phyloP scores from a whole-genome alignment of 208 protist genomes.

The Crithidia bombi region DNA sequence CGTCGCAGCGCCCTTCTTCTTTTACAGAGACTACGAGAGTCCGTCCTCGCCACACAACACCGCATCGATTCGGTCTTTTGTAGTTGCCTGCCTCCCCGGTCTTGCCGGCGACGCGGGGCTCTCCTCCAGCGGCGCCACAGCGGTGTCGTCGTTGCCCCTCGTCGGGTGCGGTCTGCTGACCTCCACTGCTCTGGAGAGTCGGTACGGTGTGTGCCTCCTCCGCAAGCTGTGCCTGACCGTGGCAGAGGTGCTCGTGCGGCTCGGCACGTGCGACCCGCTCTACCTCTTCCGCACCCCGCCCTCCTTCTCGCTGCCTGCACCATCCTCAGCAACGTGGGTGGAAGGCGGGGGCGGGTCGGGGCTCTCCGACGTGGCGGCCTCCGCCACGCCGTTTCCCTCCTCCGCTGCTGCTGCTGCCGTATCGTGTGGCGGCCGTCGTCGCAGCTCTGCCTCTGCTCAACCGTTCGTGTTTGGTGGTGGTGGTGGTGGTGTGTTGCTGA shows the following conservation, averaged over 20 bases:
- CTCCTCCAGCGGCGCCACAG: constrained; percentile 7
- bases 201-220: constrained; percentile 56
- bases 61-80: constrained; percentile 27
- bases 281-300: constrained; percentile 41
- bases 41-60: constrained; percentile 34
- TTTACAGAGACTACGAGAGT: constrained; percentile 31
- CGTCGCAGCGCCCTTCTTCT: constrained; percentile 3
- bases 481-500: background rate
- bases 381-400: background rate
- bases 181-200: constrained; percentile 37
- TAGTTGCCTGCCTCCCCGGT: constrained; percentile 32
- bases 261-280: constrained; percentile 50
- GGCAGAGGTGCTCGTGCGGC: constrained; percentile 60
- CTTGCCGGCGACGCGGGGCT: constrained; percentile 16
- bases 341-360: background rate
- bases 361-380: background rate
- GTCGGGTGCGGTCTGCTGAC: constrained; percentile 37
- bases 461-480: background rate
- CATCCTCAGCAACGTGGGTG: background rate
- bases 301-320: background rate
- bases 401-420: background rate
- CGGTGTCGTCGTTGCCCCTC: constrained; percentile 2
- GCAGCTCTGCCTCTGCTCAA: constrained; percentile 4
- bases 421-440: constrained; percentile 3
- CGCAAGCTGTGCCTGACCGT: constrained; percentile 60